These are phyloP conservation scores for Vachellia pachyceras DNA, from an alignment of 306 rosid genomes.

Conservation along the genomic window DNA sequence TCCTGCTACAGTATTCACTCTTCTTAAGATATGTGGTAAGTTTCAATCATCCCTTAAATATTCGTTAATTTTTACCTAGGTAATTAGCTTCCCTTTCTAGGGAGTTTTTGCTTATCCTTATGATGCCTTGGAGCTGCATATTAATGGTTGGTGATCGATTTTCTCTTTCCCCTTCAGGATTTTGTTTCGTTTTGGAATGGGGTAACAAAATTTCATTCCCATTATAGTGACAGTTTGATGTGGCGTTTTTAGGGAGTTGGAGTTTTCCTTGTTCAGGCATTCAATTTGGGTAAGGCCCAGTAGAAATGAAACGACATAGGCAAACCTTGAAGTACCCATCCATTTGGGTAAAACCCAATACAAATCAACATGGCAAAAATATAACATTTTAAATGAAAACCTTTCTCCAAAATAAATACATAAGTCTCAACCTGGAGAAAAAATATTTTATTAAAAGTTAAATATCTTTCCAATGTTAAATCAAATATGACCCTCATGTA, in stretches of 20 bases:
- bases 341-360: too few relatives aligned
- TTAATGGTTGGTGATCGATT: background rate
- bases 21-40: constrained; percentile 91
- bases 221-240: constrained; percentile 3
- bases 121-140: constrained; percentile 28
- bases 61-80: constrained; percentile 11
- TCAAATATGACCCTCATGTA: too few relatives aligned
- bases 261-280: background rate
- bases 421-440: too few relatives aligned
- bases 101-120: background rate
- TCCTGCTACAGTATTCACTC: constrained; percentile 89
- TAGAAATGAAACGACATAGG: background rate
- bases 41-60: constrained; percentile 32
- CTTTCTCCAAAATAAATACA: too few relatives aligned
- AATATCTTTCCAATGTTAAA: too few relatives aligned
- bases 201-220: background rate
- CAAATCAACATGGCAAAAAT: too few relatives aligned
- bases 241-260: background rate
- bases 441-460: too few relatives aligned
- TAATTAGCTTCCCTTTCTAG: constrained; percentile 6
- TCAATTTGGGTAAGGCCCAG: background rate
- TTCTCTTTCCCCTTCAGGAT: background rate
- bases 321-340: background rate
- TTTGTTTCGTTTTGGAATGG: background rate
- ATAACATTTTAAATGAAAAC: too few relatives aligned